Base-by-base conservation (phyloP, 2,329 filamentous ascomycete species). In the Chaetoscypha palmicola region DNA sequence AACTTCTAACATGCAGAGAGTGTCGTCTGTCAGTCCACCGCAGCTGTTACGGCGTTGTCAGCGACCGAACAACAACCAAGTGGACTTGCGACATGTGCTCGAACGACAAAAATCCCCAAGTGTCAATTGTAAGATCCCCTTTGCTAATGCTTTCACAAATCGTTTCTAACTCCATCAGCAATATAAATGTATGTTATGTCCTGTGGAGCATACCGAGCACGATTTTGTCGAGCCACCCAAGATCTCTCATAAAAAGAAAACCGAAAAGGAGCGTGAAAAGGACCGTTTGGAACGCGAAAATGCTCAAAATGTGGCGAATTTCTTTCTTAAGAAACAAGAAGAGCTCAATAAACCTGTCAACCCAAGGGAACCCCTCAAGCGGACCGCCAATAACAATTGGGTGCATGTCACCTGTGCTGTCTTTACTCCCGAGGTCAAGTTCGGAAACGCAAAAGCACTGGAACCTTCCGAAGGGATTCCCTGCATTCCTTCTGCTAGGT, bases 321-420 rank as follows among this genome's bases (percentile, higher is more conserved):
- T 81, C 44, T 95, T 94, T 63, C 79, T 79, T 31, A 84, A 84
- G 61, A 82, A 79, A 59, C 91, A 98, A 65, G 79, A 87, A 59
- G 84, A 91, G 48, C 79, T 83, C 57, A 88, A 89, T 54, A 84
- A 90, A 37, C 91, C 92, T 1, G 66, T 83, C 26, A 78, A 87
- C 52, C 92, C 92, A 20, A 79, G 92, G 37, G 92, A 97, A 62
- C 84, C 92, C 3, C 70, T 98, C 50, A 98, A 98, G 67, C 80
- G 87, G 38, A 98, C 92, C 0, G 86, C 85, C 3, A 89, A 94
- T 62, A 97, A 97, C 67, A 97, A 97, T 60, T 98, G 92, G 92
- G 87, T 96, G 12, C 92, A 98, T 62, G 88, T 97, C 21, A 83
- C 84, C 28, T 98, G 92, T 60, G 90, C 92, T 1, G 72, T 95